These are phyloP conservation scores for Talaromyces liani DNA, from an alignment of 495 filamentous ascomycete genomes.

Conservation along the genomic window DNA sequence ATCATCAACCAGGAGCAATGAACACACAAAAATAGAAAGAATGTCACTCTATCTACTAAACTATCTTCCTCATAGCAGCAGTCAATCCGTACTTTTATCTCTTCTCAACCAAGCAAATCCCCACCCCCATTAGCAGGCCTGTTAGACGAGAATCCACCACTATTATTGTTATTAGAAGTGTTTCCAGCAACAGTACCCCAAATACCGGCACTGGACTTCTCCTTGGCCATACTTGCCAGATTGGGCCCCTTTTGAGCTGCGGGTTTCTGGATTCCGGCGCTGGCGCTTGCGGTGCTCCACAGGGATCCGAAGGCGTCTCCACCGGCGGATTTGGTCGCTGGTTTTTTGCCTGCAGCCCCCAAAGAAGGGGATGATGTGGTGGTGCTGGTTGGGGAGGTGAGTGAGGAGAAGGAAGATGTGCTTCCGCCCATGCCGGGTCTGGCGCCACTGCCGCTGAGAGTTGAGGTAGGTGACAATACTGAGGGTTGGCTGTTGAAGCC, in stretches of 20 bases:
- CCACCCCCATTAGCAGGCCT: slow-evolving; percentile 32
- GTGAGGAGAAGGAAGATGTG: slow-evolving; percentile 29
- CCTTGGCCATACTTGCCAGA: slow-evolving; percentile 87
- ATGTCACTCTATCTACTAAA: background rate
- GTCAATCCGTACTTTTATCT: background rate
- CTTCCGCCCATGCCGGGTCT: slow-evolving; percentile 23
- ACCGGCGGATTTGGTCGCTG: slow-evolving; percentile 46
- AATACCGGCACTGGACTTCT: slow-evolving; percentile 88
- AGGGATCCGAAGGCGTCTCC: slow-evolving; percentile 84
- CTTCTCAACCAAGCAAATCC: slow-evolving; percentile 53
- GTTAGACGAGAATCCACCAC: slow-evolving; percentile 10
- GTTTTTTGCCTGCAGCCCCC: slow-evolving; percentile 28
- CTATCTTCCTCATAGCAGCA: background rate
- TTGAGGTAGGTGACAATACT: slow-evolving; percentile 14
- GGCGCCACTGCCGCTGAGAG: slow-evolving; percentile 14
- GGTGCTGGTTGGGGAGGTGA: slow-evolving; percentile 23
- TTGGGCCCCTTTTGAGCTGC: slow-evolving; percentile 60
- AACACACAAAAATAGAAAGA: background rate
- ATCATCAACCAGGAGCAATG: background rate
- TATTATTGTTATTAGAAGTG: slow-evolving; percentile 8
- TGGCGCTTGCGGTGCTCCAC: slow-evolving; percentile 72
- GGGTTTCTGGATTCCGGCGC: slow-evolving; percentile 72
- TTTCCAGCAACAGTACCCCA: slow-evolving; percentile 60
- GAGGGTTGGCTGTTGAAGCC: slow-evolving; percentile 10
- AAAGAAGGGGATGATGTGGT: slow-evolving; percentile 11